Conservation (phyloP, 495 filamentous ascomycete genomes). For the Penicillium cosmopolitanum region DNA sequence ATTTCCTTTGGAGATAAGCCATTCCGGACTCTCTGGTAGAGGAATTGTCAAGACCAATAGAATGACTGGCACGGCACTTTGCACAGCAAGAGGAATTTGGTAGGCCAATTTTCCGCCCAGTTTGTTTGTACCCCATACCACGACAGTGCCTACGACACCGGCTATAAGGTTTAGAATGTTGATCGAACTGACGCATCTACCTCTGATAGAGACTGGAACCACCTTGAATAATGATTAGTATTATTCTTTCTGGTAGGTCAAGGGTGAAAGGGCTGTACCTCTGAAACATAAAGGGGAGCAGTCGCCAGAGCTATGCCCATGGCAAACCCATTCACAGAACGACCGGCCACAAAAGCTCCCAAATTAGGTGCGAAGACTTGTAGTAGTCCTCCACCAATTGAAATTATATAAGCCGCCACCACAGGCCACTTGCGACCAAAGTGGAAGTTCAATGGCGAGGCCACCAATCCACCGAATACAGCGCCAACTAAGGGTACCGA, state of each 20-base stretch:
- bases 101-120: slow-evolving; percentile 29
- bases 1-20: slow-evolving; percentile 60
- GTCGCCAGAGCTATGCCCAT: slow-evolving; percentile 42
- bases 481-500: slow-evolving; percentile 41
- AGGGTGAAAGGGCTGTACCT: slow-evolving; percentile 19
- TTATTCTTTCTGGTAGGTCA: neutral
- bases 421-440: slow-evolving; percentile 43
- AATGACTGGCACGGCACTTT: slow-evolving; percentile 36
- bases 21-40: slow-evolving; percentile 65
- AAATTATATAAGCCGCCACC: slow-evolving; percentile 36
- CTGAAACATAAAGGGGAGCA: slow-evolving; percentile 43
- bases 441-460: slow-evolving; percentile 39
- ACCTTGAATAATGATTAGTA: slow-evolving; percentile 3
- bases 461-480: slow-evolving; percentile 37
- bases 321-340: slow-evolving; percentile 36
- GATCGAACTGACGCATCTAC: slow-evolving; percentile 39
- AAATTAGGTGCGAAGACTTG: slow-evolving; percentile 42
- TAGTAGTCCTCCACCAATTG: slow-evolving; percentile 40
- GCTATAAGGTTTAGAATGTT: slow-evolving; percentile 42
- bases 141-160: slow-evolving; percentile 38
- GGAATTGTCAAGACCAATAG: slow-evolving; percentile 32
- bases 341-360: slow-evolving; percentile 39
- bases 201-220: slow-evolving; percentile 41
- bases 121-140: slow-evolving; percentile 37
- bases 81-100: slow-evolving; percentile 39